Conservation (phyloP, 2,329 filamentous ascomycete genomes). For the Zymoseptoria passerinii region DNA sequence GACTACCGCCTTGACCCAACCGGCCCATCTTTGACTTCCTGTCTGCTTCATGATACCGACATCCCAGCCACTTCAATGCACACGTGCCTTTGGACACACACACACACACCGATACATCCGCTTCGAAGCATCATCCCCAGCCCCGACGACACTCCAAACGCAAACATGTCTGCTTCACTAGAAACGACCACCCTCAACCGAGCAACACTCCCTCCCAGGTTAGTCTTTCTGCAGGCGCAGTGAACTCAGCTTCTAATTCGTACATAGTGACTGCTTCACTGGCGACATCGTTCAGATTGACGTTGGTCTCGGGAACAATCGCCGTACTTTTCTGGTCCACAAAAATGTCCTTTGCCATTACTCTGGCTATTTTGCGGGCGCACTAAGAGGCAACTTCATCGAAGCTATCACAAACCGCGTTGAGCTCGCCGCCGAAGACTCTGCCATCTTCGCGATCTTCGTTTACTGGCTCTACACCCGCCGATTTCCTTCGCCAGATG, state of each 20-base stretch:
- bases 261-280: background rate
- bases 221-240: background rate
- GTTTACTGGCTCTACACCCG: constrained; percentile 9
- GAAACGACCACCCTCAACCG: background rate
- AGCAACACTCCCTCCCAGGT: background rate
- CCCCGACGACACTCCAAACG: background rate
- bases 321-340: background rate
- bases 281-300: background rate
- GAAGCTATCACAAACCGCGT: background rate
- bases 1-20: background rate
- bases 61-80: background rate
- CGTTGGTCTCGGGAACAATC: background rate
- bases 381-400: background rate
- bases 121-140: background rate
- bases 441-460: constrained; percentile 6
- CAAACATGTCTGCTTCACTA: background rate
- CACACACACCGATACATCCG: background rate
- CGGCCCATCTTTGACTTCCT: background rate
- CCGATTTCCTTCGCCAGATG: background rate
- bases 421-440: background rate
- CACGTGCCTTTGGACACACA: background rate
- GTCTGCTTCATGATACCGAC: background rate
- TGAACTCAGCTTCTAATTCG: background rate
- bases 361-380: background rate
- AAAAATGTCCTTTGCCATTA: background rate